Conservation (phyloP, 1,284 basidiomycete genomes). For the Hymenochaete sp. region DNA sequence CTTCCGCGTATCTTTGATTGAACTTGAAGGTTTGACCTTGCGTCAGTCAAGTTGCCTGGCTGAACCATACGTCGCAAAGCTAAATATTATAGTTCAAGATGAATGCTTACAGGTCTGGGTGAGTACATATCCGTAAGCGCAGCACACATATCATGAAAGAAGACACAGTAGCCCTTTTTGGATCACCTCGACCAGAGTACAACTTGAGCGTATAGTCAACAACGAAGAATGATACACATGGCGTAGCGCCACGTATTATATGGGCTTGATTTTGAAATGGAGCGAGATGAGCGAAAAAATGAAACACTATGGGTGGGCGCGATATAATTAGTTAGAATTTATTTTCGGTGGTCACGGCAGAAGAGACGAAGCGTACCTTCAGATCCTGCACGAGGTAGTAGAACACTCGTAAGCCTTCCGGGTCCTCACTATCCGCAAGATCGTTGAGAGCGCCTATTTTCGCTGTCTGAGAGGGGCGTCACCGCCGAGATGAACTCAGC, state of each 20-base stretch:
- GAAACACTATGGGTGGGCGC: constrained; percentile 58
- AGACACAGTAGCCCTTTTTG: no score
- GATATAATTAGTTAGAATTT: neutral
- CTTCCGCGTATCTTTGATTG: no score
- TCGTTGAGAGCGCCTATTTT: constrained; percentile 97
- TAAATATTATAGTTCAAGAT: no score
- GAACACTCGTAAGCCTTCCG: constrained; percentile 96
- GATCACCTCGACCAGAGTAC: no score
- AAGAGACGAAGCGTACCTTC: constrained; percentile 49
- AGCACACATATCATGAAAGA: no score
- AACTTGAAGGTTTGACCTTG: no score
- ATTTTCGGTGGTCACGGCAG: neutral
- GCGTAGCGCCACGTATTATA: constrained; percentile 40
- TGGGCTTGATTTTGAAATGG: constrained; percentile 99
- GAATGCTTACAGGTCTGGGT: no score
- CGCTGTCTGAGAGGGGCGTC: constrained; percentile 59
- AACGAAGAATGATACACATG: neutral
- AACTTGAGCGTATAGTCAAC: neutral
- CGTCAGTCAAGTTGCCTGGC: no score
- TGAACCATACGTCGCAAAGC: no score
- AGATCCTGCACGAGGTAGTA: constrained; percentile 98
- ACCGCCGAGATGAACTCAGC: neutral
- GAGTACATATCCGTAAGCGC: no score
- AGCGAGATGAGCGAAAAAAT: constrained; percentile 96
- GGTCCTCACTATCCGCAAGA: constrained; percentile 95